Evolutionary conservation across 208 protist species (phyloP).

Genomic region (Tritrichomonas musculus): DNA sequence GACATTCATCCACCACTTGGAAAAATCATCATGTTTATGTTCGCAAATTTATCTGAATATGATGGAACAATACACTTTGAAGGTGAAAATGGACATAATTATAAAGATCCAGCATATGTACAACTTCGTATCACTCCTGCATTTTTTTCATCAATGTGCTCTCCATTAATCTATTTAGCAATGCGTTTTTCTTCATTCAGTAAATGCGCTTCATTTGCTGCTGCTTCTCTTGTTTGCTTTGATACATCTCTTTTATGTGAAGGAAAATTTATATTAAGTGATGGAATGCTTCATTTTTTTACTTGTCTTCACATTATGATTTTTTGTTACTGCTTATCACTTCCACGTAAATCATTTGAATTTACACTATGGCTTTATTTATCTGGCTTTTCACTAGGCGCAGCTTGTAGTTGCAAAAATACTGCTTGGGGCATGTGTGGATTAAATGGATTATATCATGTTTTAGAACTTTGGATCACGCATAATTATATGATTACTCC

Average conservation of each 20-base stretch:
- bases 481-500: not conserved
- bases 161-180: constrained; percentile 18
- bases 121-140: not conserved
- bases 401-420: constrained; percentile 24
- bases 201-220: not conserved
- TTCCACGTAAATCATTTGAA: not conserved
- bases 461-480: not conserved
- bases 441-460: not conserved
- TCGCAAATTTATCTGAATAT: constrained; percentile 20
- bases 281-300: constrained; percentile 16
- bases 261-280: constrained; percentile 4
- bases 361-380: not conserved
- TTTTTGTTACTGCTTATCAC: not conserved
- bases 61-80: not conserved
- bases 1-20: constrained; percentile 27
- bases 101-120: not conserved
- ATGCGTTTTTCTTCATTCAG: not conserved
- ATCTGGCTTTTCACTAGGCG: not conserved
- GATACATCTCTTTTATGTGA: constrained; percentile 17
- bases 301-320: not conserved
- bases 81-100: not conserved
- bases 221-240: not conserved
- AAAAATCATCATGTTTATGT: constrained; percentile 8
- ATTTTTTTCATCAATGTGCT: constrained; percentile 15
- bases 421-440: not conserved